Percentiles rank a stretch among this genome's conserved stretches.
These are phyloP conservation scores for Cardamine occulta DNA, from an alignment of 345 rosid species.

Conservation along the genomic window DNA sequence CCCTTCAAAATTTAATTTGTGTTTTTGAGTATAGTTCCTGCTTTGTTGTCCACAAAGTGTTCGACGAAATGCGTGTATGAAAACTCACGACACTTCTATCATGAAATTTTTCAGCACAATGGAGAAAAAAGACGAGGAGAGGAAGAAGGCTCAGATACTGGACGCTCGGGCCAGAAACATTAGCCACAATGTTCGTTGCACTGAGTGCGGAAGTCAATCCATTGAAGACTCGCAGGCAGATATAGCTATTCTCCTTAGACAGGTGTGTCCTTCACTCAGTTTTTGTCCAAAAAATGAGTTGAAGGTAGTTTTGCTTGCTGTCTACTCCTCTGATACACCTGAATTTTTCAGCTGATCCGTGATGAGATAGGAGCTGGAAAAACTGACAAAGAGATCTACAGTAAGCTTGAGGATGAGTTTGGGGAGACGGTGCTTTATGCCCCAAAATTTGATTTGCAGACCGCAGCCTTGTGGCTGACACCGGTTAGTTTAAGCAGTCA, in stretches of 20 bases:
- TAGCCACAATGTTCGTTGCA: constrained; percentile 93
- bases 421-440: constrained; percentile 98
- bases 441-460: constrained; percentile 90
- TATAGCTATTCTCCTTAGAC: constrained; percentile 85
- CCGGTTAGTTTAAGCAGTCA: constrained; percentile 61
- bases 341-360: constrained; percentile 74
- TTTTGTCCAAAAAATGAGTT: background rate
- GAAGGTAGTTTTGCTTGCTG: background rate
- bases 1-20: background rate
- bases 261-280: constrained; percentile 51
- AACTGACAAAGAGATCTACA: constrained; percentile 87
- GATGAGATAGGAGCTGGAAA: constrained; percentile 87
- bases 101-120: constrained; percentile 38
- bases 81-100: background rate
- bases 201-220: constrained; percentile 97
- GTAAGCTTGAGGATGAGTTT: constrained; percentile 86
- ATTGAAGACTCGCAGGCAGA: constrained; percentile 99
- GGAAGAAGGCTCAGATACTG: constrained; percentile 62
- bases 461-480: constrained; percentile 90
- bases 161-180: constrained; percentile 93
- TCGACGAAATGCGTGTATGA: constrained; percentile 51
- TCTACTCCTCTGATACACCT: constrained; percentile 8
- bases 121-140: constrained; percentile 67
- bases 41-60: constrained; percentile 35
- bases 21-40: background rate